Percentiles rank a stretch among this genome's conserved stretches.
These are phyloP conservation scores for Dichomitus squalens DNA, from an alignment of 1,284 basidiomycete genomes.

Conservation along the genomic window DNA sequence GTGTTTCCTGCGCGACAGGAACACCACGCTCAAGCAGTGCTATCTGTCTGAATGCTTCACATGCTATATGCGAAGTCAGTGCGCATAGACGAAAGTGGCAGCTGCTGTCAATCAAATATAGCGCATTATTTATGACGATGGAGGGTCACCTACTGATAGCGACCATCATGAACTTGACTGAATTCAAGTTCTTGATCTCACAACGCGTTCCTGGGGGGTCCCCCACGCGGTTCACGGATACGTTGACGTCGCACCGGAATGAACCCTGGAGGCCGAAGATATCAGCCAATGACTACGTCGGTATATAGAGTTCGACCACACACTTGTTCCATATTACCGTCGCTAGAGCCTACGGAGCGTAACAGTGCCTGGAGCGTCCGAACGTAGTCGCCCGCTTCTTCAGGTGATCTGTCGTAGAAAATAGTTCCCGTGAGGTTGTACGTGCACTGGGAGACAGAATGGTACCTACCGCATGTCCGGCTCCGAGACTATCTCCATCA, in stretches of 20 bases:
- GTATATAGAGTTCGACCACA: not conserved
- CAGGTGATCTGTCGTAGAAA: constrained; percentile 63
- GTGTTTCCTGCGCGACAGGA: constrained; percentile 81
- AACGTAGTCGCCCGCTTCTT: constrained; percentile 92
- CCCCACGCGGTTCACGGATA: constrained; percentile 79
- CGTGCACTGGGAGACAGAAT: constrained; percentile 4
- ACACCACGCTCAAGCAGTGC: constrained; percentile 52
- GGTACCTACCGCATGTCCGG: constrained; percentile 81
- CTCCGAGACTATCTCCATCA: constrained; percentile 97
- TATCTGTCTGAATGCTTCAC: constrained; percentile 77
- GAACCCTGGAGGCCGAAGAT: constrained; percentile 65
- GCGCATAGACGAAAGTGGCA: not conserved
- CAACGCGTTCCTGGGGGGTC: constrained; percentile 82
- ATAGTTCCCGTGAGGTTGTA: not conserved
- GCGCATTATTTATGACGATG: not conserved
- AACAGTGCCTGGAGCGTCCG: constrained; percentile 82
- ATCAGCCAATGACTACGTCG: not conserved
- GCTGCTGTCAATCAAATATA: constrained; percentile 3
- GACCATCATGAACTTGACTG: constrained; percentile 82
- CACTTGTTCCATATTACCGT: constrained; percentile 98
- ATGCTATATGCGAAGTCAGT: constrained; percentile 38
- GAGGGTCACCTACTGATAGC: constrained; percentile 75
- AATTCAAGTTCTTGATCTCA: constrained; percentile 98
- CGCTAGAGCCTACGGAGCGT: constrained; percentile 84
- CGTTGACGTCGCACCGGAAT: constrained; percentile 93